Evolutionary conservation across 495 filamentous ascomycete genomes (phyloP), one percentile per base, ranked within the genome.

Genomic region (Extremus antarcticus): DNA sequence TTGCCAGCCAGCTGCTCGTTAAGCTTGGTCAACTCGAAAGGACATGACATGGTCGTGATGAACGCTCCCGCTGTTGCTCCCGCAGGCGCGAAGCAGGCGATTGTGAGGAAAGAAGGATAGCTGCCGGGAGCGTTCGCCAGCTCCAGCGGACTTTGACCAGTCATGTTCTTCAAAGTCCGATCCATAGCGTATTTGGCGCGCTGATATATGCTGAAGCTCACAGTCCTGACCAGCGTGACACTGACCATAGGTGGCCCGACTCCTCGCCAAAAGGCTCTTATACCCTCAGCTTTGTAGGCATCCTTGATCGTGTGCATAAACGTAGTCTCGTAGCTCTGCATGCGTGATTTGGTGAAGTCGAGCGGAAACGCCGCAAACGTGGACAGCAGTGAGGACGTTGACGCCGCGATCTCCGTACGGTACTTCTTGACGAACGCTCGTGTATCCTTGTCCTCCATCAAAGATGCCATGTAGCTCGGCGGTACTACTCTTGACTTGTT

Each of bases 131-230:
- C 79, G 60, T 86, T 86, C 55, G 87, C 86, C 59, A 84, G 77
- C 3, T 74, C 74, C 59, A 90, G 73, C 19, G 88, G 87, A 41
- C 86, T 84, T 46, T 76, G 72, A 22, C 85, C 87, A 45, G 83
- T 82, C 51, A 81, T 70, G 32, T 60, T 63, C 61, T 78, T 76
- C 63, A 87, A 76, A 76, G 76, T 83, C 2, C 63, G 66, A 39
- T 86, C 82, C 62, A 90, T 84, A 11, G 72, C 69, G 67, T 88
- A 81, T 70, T 95, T 95, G 39, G 87, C 84, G 38, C 76, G 77
- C 68, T 89, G 87, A 72, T 96, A 96, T 52, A 91, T 85, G 32
- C 88, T 90, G 66, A 96, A 95, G n/a, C 87, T 92, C 49, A 94
- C 77, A 19, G 91, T 92, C 35, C 90, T 82, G 52, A 95, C 90